phyloP scores from a whole-genome alignment of 768 basidiomycete genomes.

The Lactarius evosmus region DNA sequence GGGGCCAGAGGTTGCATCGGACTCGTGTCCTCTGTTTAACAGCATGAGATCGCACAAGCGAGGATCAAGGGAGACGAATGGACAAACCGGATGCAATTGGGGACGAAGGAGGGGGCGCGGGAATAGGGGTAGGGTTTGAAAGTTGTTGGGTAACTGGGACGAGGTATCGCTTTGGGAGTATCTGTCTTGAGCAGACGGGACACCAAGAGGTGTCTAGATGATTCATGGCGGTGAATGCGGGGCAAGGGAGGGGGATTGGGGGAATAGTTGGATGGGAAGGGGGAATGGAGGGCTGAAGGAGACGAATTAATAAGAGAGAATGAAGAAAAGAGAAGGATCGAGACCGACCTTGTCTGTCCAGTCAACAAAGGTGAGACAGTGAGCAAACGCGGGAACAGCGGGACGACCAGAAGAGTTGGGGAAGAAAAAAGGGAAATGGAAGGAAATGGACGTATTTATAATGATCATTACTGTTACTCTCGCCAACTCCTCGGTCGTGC shows the following conservation, averaged over 20 bases:
- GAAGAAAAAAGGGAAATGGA: conserved; percentile 27
- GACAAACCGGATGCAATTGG: conserved; percentile 41
- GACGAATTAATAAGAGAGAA: conserved; percentile 18
- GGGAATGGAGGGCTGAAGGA: conserved; percentile 1
- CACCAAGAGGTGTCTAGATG: conserved; percentile 71
- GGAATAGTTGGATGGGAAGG: neutral
- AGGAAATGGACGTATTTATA: conserved; percentile 24
- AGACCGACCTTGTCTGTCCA: conserved; percentile 23
- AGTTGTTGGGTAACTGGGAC: conserved; percentile 42
- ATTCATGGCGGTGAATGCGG: conserved; percentile 22
- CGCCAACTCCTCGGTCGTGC: conserved; percentile 23
- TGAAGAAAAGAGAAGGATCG: conserved; percentile 3
- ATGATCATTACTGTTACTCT: neutral
- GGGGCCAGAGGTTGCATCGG: conserved; percentile 30
- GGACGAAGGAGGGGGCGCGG: conserved; percentile 42
- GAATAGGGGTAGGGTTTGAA: conserved; percentile 31
- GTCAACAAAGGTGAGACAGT: conserved; percentile 20
- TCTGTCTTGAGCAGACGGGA: conserved; percentile 73
- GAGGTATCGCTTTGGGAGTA: conserved; percentile 70
- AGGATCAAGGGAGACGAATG: conserved; percentile 10
- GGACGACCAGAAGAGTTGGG: conserved; percentile 21
- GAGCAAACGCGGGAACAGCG: conserved; percentile 9
- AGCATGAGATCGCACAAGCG: conserved; percentile 21
- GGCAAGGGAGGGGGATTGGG: neutral
- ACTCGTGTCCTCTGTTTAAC: conserved; percentile 33